A percentile compares a stretch with the other conserved stretches of the same genome.
These are phyloP conservation scores for Phytopythium oedochilum DNA, from an alignment of 352 stramenopile species.

Conservation along the genomic window DNA sequence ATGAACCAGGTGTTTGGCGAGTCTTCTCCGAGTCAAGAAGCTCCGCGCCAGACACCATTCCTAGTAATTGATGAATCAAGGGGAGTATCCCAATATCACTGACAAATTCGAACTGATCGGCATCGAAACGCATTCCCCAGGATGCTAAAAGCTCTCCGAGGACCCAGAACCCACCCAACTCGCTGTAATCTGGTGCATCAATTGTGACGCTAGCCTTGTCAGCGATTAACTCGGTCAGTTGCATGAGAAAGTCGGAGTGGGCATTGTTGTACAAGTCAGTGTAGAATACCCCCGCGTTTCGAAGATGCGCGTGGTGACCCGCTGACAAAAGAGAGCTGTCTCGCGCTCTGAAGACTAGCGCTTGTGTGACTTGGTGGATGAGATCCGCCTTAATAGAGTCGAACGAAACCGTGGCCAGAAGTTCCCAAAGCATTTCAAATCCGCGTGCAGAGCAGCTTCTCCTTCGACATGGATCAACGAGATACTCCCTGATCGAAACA, in stretches of 20 bases:
- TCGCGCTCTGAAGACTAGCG: constrained; percentile 33
- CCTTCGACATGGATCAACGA: constrained; percentile 49
- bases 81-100: constrained; percentile 38
- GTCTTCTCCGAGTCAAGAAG: neutral
- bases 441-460: constrained; percentile 34
- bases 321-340: constrained; percentile 1
- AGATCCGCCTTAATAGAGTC: constrained; percentile 50
- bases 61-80: constrained; percentile 29
- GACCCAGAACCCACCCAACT: constrained; percentile 13
- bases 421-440: constrained; percentile 36
- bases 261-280: constrained; percentile 23
- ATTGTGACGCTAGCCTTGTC: constrained; percentile 18
- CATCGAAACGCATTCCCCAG: constrained; percentile 34
- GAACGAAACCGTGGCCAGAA: constrained; percentile 35
- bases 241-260: constrained; percentile 22
- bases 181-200: constrained; percentile 4
- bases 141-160: constrained; percentile 30
- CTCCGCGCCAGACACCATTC: constrained; percentile 7
- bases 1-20: neutral
- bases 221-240: constrained; percentile 32
- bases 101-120: constrained; percentile 45
- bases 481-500: constrained; percentile 14
- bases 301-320: neutral
- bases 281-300: constrained; percentile 27
- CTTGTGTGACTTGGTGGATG: constrained; percentile 41